Percentiles rank a stretch among this genome's conserved stretches.
Conservation (phyloP, 2,329 filamentous ascomycete genomes). For the Amauroascus niger region DNA sequence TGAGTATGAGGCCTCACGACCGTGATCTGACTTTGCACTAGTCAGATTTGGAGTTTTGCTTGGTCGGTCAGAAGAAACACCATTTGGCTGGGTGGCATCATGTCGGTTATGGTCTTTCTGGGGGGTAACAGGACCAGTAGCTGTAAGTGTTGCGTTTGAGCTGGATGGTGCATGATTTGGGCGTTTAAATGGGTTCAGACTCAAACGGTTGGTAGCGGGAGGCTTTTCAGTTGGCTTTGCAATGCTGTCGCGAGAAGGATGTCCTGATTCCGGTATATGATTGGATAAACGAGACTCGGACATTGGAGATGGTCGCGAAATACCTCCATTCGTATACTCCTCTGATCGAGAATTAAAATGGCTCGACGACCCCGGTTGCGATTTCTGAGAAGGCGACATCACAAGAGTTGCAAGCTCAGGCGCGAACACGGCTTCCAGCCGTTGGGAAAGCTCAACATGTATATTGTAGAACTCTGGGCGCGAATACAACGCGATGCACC, state of each 20-base stretch:
- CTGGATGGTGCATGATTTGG: slow-evolving; percentile 29
- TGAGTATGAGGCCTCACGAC: slow-evolving; percentile 32
- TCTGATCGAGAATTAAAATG: slow-evolving; percentile 34
- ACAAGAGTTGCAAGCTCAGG: slow-evolving; percentile 56
- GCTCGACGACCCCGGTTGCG: slow-evolving; percentile 37
- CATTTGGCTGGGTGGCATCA: slow-evolving; percentile 18
- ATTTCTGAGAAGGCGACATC: slow-evolving; percentile 36
- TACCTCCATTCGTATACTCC: slow-evolving; percentile 20
- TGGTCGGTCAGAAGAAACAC: slow-evolving; percentile 12
- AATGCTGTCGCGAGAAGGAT: slow-evolving; percentile 24
- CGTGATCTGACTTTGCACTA: slow-evolving; percentile 20
- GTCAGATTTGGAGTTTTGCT: slow-evolving; percentile 16
- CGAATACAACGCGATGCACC: slow-evolving; percentile 62
- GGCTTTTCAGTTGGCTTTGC: slow-evolving; percentile 28
- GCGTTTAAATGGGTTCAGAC: slow-evolving; percentile 38
- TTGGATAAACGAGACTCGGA: slow-evolving; percentile 25
- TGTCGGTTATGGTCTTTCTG: not conserved
- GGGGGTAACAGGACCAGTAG: slow-evolving; percentile 1
- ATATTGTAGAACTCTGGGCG: slow-evolving; percentile 46
- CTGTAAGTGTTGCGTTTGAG: slow-evolving; percentile 31
- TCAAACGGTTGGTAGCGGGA: slow-evolving; percentile 34
- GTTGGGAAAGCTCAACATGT: slow-evolving; percentile 31
- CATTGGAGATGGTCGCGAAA: slow-evolving; percentile 20
- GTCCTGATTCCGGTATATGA: slow-evolving; percentile 31
- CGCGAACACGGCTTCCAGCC: slow-evolving; percentile 41